Evolutionary conservation across 225 moss, liverwort and hornwort genomes (phyloP).

Genomic region (Sphagnum tenellum): DNA sequence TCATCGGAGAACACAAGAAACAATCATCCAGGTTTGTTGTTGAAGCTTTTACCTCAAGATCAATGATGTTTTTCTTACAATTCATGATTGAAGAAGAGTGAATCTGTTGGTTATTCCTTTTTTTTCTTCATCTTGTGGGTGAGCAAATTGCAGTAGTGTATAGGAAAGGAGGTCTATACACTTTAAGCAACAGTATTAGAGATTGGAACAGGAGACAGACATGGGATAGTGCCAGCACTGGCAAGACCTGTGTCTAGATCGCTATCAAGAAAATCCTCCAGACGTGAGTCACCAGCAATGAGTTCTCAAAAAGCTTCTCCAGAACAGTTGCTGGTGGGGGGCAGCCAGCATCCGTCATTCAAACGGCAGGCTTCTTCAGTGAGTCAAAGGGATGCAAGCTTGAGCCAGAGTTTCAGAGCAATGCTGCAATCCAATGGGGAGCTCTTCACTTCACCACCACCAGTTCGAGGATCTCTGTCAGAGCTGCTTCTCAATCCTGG

Average conservation of each 20-base stretch:
- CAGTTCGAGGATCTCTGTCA: constrained; percentile 29
- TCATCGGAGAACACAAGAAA: constrained; percentile 19
- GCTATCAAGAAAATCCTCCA: constrained; percentile 24
- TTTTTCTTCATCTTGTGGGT: too few relatives aligned
- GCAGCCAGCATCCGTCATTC: constrained; percentile 15
- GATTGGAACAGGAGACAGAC: too few relatives aligned
- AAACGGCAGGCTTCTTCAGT: constrained; percentile 11
- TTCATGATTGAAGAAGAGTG: too few relatives aligned
- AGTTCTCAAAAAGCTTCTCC: constrained; percentile 12
- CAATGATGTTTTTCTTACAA: too few relatives aligned
- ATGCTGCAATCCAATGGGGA: constrained; percentile 50
- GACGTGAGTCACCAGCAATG: constrained; percentile 42
- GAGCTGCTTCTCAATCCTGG: too few relatives aligned
- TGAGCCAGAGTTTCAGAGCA: constrained; percentile 51
- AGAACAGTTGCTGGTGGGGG: constrained; percentile 3
- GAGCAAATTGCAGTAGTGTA: too few relatives aligned
- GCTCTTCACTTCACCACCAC: constrained; percentile 11
- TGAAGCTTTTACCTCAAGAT: too few relatives aligned
- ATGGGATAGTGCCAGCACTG: constrained; percentile 1
- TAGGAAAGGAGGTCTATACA: too few relatives aligned
- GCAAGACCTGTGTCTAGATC: constrained; percentile 29
- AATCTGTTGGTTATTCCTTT: too few relatives aligned
- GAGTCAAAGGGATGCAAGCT: constrained; percentile 26
- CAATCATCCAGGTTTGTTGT: constrained; percentile 20
- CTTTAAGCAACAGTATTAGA: too few relatives aligned